These are phyloP conservation scores for Suillus clintonianus DNA, from an alignment of 768 basidiomycete genomes.

Conservation along the genomic window DNA sequence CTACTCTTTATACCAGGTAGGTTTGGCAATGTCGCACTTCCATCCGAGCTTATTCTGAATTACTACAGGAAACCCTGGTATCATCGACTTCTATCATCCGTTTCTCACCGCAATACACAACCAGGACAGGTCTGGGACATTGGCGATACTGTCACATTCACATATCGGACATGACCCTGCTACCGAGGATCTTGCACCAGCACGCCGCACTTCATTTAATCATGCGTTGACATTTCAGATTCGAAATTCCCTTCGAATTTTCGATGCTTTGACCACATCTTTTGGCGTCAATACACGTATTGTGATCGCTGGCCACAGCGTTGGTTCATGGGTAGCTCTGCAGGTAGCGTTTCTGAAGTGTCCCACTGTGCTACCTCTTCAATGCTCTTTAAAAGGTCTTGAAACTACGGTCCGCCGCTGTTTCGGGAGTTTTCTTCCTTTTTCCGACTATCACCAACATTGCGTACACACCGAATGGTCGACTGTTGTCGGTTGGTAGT, in stretches of 20 bases:
- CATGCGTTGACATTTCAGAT: constrained; percentile 51
- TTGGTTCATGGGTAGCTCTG: constrained; percentile 69
- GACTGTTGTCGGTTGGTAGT: constrained; percentile 52
- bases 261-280: constrained; percentile 43
- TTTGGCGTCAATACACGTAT: constrained; percentile 40
- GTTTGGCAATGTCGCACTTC: not conserved
- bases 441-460: constrained; percentile 74
- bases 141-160: constrained; percentile 61
- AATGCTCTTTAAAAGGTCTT: constrained; percentile 41
- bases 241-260: constrained; percentile 53
- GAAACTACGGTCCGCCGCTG: constrained; percentile 41
- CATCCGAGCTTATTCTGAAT: constrained; percentile 2
- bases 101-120: constrained; percentile 59
- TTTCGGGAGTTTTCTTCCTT: constrained; percentile 56
- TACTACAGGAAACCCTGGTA: constrained; percentile 52
- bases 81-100: constrained; percentile 65
- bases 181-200: constrained; percentile 18
- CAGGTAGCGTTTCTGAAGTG: constrained; percentile 43
- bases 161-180: constrained; percentile 63
- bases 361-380: not conserved
- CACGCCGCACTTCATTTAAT: constrained; percentile 22
- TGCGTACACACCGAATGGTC: constrained; percentile 63
- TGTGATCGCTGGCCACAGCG: constrained; percentile 64
- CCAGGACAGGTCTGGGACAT: constrained; percentile 29
- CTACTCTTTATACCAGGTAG: constrained; percentile 55